Evolutionary conservation across 176 grass and related monocot species (phyloP).

Genomic region (Raddia distichophylla): DNA sequence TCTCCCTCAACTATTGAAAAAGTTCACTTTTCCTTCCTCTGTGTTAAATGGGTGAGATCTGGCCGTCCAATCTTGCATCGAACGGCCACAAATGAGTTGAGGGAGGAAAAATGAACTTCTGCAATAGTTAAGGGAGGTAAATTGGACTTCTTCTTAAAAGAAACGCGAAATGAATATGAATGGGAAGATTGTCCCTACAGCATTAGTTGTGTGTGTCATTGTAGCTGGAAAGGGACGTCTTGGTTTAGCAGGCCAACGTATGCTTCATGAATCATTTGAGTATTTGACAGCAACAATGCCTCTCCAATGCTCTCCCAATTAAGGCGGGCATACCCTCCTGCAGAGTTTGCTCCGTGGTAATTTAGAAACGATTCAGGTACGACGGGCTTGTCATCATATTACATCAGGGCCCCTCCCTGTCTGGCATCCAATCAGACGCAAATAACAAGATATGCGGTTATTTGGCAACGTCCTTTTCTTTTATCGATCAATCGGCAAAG

Average conservation of each 20-base stretch:
- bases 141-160: too few relatives aligned
- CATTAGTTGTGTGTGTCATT: background rate
- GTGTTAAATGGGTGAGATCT: too few relatives aligned
- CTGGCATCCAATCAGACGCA: background rate
- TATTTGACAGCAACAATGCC: background rate
- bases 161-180: background rate
- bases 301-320: conserved; percentile 5
- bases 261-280: background rate
- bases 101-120: too few relatives aligned
- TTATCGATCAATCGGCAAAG: background rate
- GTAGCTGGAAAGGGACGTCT: background rate
- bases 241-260: background rate
- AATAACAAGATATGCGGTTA: background rate
- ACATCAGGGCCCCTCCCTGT: background rate
- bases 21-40: too few relatives aligned
- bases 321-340: background rate
- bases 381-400: background rate
- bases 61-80: too few relatives aligned
- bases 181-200: background rate
- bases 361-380: background rate
- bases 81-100: too few relatives aligned
- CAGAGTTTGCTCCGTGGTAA: background rate
- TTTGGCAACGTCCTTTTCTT: background rate
- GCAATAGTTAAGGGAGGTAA: too few relatives aligned
- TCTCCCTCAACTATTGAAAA: too few relatives aligned